These are phyloP conservation scores for Remersonia thermophila DNA, from an alignment of 2,329 filamentous ascomycete genomes.

Conservation along the genomic window DNA sequence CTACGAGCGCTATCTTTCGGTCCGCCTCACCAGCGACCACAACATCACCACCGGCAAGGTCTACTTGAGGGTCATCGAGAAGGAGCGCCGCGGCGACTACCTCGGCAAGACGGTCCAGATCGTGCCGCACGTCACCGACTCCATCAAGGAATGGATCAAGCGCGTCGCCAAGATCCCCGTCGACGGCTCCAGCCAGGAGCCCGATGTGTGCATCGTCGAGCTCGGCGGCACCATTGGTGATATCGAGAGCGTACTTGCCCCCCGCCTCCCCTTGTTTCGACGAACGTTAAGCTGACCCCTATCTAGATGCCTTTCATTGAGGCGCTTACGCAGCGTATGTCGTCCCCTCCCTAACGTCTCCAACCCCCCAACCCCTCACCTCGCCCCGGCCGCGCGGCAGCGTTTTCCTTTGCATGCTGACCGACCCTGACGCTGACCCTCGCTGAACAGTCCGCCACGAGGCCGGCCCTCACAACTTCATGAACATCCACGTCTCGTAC, in stretches of 20 bases:
- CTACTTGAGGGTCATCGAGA: slow-evolving; percentile 77
- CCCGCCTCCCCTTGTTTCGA: too few species aligned
- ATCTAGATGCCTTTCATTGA: slow-evolving; percentile 11
- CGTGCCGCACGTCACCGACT: slow-evolving; percentile 83
- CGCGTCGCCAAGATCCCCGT: slow-evolving; percentile 75
- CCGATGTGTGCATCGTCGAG: slow-evolving; percentile 85
- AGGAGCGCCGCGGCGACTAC: slow-evolving; percentile 57
- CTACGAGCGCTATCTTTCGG: slow-evolving; percentile 32
- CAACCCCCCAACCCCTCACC: too few species aligned
- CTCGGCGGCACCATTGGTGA: slow-evolving; percentile 13
- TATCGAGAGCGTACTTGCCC: slow-evolving; percentile 11
- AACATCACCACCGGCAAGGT: slow-evolving; percentile 98
- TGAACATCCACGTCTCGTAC: slow-evolving; percentile 81
- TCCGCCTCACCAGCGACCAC: slow-evolving; percentile 66
- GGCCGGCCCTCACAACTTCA: slow-evolving; percentile 61
- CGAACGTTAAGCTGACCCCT: background rate
- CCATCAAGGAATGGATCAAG: slow-evolving; percentile 86
- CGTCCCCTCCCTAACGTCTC: background rate
- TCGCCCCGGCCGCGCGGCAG: too few species aligned
- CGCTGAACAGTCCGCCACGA: slow-evolving; percentile 7
- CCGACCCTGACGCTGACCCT: background rate
- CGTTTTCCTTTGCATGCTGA: too few species aligned
- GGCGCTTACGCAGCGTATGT: slow-evolving; percentile 9
- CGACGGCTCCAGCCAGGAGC: slow-evolving; percentile 68
- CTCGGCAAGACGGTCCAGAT: slow-evolving; percentile 83